Percentiles rank a stretch among this genome's conserved stretches.
These are phyloP conservation scores for Hyphodiscus sp. DNA, from an alignment of 2,329 filamentous ascomycete genomes.

Conservation along the genomic window DNA sequence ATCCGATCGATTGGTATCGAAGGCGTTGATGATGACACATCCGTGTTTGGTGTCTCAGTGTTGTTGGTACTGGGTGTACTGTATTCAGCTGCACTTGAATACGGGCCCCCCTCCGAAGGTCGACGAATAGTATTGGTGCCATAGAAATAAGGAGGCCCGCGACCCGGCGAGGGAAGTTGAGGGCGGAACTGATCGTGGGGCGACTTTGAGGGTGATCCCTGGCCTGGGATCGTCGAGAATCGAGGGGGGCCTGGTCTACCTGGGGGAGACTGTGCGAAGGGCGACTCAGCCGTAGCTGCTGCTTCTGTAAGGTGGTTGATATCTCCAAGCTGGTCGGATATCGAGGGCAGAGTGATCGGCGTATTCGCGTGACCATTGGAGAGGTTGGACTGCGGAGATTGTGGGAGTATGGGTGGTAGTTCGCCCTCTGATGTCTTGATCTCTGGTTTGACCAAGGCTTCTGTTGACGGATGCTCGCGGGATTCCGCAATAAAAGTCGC, in stretches of 20 bases:
- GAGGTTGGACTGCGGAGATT: slow-evolving; percentile 22
- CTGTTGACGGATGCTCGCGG: slow-evolving; percentile 9
- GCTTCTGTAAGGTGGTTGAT: slow-evolving; percentile 24
- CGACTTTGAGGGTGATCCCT: slow-evolving; percentile 27
- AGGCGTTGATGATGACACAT: slow-evolving; percentile 39
- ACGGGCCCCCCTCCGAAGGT: slow-evolving; percentile 22
- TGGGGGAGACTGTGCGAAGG: slow-evolving; percentile 27
- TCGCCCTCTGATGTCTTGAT: slow-evolving; percentile 15
- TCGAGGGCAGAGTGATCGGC: slow-evolving; percentile 27
- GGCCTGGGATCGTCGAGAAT: slow-evolving; percentile 19
- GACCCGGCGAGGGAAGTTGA: slow-evolving; percentile 34
- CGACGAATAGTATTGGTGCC: slow-evolving; percentile 16
- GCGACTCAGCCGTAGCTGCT: slow-evolving; percentile 11
- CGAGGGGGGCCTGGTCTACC: slow-evolving; percentile 14
- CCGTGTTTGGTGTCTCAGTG: slow-evolving; percentile 41
- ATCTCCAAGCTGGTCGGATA: slow-evolving; percentile 26
- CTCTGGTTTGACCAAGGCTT: slow-evolving; percentile 15
- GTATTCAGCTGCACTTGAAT: slow-evolving; percentile 22
- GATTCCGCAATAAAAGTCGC: slow-evolving; percentile 6
- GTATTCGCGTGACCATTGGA: slow-evolving; percentile 20
- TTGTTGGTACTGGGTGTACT: slow-evolving; percentile 28
- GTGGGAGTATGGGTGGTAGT: slow-evolving; percentile 25
- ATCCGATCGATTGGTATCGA: slow-evolving; percentile 44
- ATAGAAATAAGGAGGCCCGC: slow-evolving; percentile 11
- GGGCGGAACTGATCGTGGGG: slow-evolving; percentile 33